Base-by-base conservation (phyloP, 2,329 filamentous ascomycete species). In the Cryphonectria radicalis region DNA sequence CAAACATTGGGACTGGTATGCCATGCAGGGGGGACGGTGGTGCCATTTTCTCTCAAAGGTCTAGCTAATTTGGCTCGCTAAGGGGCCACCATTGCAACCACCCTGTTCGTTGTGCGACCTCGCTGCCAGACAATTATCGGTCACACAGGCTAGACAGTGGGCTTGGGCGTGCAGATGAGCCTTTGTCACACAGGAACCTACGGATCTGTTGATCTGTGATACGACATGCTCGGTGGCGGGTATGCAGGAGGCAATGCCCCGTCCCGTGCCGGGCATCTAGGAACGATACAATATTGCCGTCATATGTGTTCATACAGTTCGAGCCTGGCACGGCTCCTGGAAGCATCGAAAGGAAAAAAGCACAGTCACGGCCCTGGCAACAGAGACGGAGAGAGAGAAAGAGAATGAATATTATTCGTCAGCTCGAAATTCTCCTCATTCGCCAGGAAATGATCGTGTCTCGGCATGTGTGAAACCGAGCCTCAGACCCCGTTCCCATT, bases 121-220 rank as follows among this genome's bases (percentile, higher is more conserved):
- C 63, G 59, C 60, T 68, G 71, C 60, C 71, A 72, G 71, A 72
- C 65, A 72, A 19, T 65, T 28, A 46, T 43, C 66, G 46, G 60
- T 69, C 42, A 60, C 59, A 68, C 65, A 37, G 43, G 55, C 35
- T 37, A 70, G 68, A 72, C 71, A 72, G 63, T 10, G 22, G 68
- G 71, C 71, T 72, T 65, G 46, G 65, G 37, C 42, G 13, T 55
- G 53, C 37, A 70, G 40, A 63, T 57, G 50, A 57, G 60, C 59
- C 43, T 22, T 63, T 70, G 60, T 37, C 62, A 53, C 46, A 70
- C 71, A 37, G 42, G 60, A 70, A 70, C 68, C 68, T 68, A 37
- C 60, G 40, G 19, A 69, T 42, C 64, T 57, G 25, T 32, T 43
- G 43, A 46, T 53, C 66, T 72, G 68, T 37, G 35, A n/a, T 19